Base-by-base conservation (phyloP, 495 filamentous ascomycete genomes). In the Lepraria neglecta region DNA sequence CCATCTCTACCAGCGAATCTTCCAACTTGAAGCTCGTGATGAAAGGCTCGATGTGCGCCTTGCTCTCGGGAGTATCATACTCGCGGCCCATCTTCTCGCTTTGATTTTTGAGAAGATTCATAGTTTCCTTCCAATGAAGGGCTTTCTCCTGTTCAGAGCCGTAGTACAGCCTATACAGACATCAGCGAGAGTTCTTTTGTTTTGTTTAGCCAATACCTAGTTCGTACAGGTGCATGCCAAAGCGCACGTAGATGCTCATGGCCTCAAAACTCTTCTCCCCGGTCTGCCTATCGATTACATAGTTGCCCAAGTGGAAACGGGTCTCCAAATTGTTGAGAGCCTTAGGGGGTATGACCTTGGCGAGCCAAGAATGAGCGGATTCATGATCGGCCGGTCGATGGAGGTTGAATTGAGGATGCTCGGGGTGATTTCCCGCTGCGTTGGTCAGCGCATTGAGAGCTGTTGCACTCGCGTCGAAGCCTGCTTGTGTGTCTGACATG, bases 231-330 rank as follows among this genome's bases (percentile, higher is more conserved):
- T 77, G 74, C 74, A 77, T 77, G n/a, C 74, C 74, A 7, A 76
- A 55, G 4, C 74, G 71, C n/a, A 77, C 74, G 57, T 77, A 77
- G 58, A 77, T 71, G 60, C 71, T 73, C 74, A 76, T 76, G 24
- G 73, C 63, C 47, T 76, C 74, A 42, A 71, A 76, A 31, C 58
- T 65, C 66, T 73, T 74, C 52, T 68, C 61, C 4, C 71, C 70
- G 6, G 74, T 75, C 43, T 67, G 45, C 17, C 74, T 71, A 59
- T 76, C 74, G n/a, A 76, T 70, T 12, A 77, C 73, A 64, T 74
- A 76, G 63, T 77, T 77, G 46, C 74, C 74, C 60, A 77, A 56
- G 58, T 77, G 73, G 63, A 72, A 74, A 27, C 67, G 60, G 38
- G 61, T 62, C 58, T 77, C 74, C 48, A 75, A 54, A 40, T 62